Base-by-base conservation (phyloP, 306 rosid genomes). In the Coriaria nepalensis region DNA sequence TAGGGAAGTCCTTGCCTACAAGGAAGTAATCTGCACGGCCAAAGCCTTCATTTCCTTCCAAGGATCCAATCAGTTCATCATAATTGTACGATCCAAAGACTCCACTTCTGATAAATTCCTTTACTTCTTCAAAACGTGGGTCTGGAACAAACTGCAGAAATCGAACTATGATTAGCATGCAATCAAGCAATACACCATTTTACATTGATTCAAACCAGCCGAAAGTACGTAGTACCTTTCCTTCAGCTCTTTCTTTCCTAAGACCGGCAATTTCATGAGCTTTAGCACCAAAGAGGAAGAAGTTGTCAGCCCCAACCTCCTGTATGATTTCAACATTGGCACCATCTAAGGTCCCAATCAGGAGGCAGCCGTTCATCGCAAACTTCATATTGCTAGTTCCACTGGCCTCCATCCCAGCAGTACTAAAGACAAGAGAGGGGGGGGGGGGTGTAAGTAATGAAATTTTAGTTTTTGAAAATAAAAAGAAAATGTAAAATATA, bases 361-460 rank as follows among this genome's bases (percentile, higher is more conserved):
- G 76, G 58, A 92, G 38, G 70, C 98, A 92, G 35, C 98, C 98
- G 51, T 85, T 92, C 94, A 92, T 85, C 33, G 94, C 80, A 67
- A 92, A 92, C 70, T 92, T 92, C 98, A 92, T 92, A 80, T 85
- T 92, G 75, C 98, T 85, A 34, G 98, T 92, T 71, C 98, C 98
- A 71, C 98, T 85, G 68, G 98, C 98, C 60, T 92, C 98, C 98
- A 92, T 92, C 48, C 98, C 98, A 43, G 98, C 98, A 60, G 98
- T 92, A 69, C 98, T 92, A 49, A 57, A 53, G 40, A 44, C 20
- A 32, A 45, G 50, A 40, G 37, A 20, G 29, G n/a, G n/a, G n/a
- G n/a, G n/a, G n/a, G n/a, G n/a, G n/a, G n/a, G n/a, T n/a, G n/a
- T n/a, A n/a, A n/a, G n/a, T n/a, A n/a, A n/a, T n/a, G n/a, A 20